Evolutionary conservation across 257 asterid species (phyloP).

Genomic region (Fraxinus anomala): DNA sequence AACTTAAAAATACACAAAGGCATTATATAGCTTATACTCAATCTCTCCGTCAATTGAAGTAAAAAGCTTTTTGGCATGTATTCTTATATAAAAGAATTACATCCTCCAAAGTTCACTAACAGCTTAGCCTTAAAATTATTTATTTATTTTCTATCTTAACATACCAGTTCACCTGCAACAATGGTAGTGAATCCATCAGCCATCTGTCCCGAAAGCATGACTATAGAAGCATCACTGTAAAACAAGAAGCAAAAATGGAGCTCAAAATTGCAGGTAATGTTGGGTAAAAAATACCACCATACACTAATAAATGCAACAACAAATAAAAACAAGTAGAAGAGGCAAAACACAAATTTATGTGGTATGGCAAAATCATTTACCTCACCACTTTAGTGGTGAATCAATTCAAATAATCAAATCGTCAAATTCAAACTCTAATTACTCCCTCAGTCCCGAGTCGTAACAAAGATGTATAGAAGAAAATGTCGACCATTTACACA

Average conservation of each 20-base stretch:
- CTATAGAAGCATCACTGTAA: slow-evolving; percentile 79
- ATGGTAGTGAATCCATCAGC: slow-evolving; percentile 87
- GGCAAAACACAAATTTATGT: background rate
- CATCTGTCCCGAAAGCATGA: slow-evolving; percentile 92
- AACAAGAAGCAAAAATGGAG: slow-evolving; percentile 28
- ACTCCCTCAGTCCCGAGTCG: background rate
- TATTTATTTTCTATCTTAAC: slow-evolving; percentile 5
- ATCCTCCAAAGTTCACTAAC: background rate
- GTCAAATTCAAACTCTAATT: background rate
- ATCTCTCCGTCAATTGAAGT: too few species aligned
- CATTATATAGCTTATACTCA: too few species aligned
- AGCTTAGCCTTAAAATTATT: background rate
- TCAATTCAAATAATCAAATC: background rate
- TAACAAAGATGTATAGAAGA: background rate
- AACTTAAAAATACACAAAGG: too few species aligned
- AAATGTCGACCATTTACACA: background rate
- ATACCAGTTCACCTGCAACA: slow-evolving; percentile 91
- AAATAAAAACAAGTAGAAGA: background rate
- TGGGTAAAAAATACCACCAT: background rate
- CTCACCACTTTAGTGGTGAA: background rate
- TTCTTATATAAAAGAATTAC: background rate
- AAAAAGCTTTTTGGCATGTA: background rate
- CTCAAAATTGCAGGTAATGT: slow-evolving; percentile 4
- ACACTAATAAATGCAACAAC: background rate
- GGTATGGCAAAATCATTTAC: background rate